Evolutionary conservation across 345 rosid species (phyloP).

Genomic region (Trapa bicornis): DNA sequence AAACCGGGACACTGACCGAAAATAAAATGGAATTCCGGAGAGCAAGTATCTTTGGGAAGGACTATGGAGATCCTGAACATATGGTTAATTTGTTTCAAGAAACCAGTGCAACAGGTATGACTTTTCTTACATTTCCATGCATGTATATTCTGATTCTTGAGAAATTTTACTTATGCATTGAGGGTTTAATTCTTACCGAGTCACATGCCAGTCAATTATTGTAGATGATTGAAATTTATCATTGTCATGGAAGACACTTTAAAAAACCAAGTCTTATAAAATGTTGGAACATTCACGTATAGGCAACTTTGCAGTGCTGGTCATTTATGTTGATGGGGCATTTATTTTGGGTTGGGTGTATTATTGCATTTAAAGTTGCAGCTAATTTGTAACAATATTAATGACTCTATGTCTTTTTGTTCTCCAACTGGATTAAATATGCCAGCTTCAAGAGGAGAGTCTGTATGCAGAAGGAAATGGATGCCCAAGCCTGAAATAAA

Average conservation of each 20-base stretch:
- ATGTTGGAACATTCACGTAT: background rate
- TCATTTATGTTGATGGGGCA: background rate
- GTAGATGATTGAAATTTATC: background rate
- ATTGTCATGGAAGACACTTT: background rate
- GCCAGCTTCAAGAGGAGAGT: slow-evolving; percentile 15
- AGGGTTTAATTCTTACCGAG: background rate
- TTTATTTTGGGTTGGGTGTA: background rate
- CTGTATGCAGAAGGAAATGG: slow-evolving; percentile 25
- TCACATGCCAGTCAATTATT: background rate
- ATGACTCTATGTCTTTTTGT: background rate
- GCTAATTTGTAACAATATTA: background rate
- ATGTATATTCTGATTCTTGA: background rate
- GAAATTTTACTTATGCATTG: background rate
- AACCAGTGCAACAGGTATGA: slow-evolving; percentile 28
- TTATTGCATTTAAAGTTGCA: background rate
- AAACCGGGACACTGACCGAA: slow-evolving; percentile 71
- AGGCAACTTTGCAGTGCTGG: background rate
- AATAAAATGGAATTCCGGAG: slow-evolving; percentile 63
- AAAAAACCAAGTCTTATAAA: background rate
- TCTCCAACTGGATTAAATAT: slow-evolving; percentile 2
- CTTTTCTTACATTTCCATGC: background rate
- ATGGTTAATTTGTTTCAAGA: slow-evolving; percentile 14
- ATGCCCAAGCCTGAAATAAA: slow-evolving; percentile 40
- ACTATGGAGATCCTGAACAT: slow-evolving; percentile 27
- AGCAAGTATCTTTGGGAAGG: slow-evolving; percentile 50